Base-by-base conservation (phyloP, 257 asterid species). In the Oldenlandia corymbosa region DNA sequence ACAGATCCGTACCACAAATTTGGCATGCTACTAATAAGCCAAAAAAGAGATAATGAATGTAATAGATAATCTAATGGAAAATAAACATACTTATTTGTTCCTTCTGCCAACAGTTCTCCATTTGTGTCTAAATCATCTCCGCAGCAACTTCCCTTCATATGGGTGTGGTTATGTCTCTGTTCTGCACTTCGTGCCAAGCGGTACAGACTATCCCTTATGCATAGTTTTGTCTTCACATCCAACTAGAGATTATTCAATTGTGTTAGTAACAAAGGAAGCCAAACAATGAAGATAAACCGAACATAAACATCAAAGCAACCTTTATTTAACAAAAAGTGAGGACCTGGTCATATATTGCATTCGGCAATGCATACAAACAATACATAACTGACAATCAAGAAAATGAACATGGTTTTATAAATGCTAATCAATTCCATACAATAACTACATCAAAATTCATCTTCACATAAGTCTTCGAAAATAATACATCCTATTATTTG, bases 181-280 rank as follows among this genome's bases (percentile, higher is more conserved):
- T 81, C 88, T 75, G 98, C 95, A 87, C 89, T 83, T 58, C 68
- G 74, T 48, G 98, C 98, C 72, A 91, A 73, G 67, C 97, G 95
- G 79, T 85, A 88, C 63, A 91, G 75, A 79, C 98, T 84, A 64
- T 88, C 98, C 77, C 95, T 79, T 79, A 91, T 85, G 84, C 95
- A 86, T 66, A 91, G 77, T 74, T 88, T 91, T 27, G 90, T 91
- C 80, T 75, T 79, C 71, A 69, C 53, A 76, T 91, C 95, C 96
- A 91, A 71, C 98, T 91, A 75, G 59, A 75, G 61, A 73, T 58
- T 54, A 61, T 37, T 68, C 56, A 62, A 66, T 28, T 10, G 52
- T 28, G 31, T 50, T 55, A 65, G 62, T 47, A 1, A 26, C 39
- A 10, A 37, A 27, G 53, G 4, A 0, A 5, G 1, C 5, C 20